Conservation (phyloP, 108 stramenopile species). For the Ochromonas danica region DNA sequence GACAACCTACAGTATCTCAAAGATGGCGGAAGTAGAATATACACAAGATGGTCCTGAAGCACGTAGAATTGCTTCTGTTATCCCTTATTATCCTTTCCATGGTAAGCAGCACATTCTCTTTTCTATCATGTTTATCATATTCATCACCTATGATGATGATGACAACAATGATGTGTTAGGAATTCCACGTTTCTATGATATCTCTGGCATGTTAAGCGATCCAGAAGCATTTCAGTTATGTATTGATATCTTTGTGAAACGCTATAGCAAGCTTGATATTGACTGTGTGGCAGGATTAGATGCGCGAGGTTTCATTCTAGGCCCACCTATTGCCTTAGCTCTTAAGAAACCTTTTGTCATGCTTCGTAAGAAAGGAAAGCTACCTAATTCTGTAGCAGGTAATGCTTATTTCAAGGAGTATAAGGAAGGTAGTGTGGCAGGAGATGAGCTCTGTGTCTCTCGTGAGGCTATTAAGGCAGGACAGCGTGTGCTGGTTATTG, state of each 20-base stretch:
- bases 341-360: conserved; percentile 93
- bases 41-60: conserved; percentile 20
- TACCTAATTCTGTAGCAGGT: conserved; percentile 86
- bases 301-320: conserved; percentile 91
- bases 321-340: conserved; percentile 93
- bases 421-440: conserved; percentile 68
- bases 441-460: conserved; percentile 75
- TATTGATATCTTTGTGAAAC: conserved; percentile 76
- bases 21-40: background rate
- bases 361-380: conserved; percentile 96
- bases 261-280: conserved; percentile 73
- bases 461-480: conserved; percentile 75
- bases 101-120: conserved; percentile 34
- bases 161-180: conserved; percentile 34
- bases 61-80: conserved; percentile 72
- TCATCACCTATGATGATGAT: no score
- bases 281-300: conserved; percentile 85
- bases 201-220: conserved; percentile 84
- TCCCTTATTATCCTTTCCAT: conserved; percentile 97
- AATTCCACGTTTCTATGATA: conserved; percentile 96
- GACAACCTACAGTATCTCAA: no score
- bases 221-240: conserved; percentile 80
- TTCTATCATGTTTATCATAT: background rate
- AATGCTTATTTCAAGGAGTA: conserved; percentile 86
- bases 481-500: conserved; percentile 82